Evolutionary conservation across 192 early-diverging fungal species (phyloP), one percentile per base, ranked within the genome.

Genomic region (Gaertneriomyces sp.): DNA sequence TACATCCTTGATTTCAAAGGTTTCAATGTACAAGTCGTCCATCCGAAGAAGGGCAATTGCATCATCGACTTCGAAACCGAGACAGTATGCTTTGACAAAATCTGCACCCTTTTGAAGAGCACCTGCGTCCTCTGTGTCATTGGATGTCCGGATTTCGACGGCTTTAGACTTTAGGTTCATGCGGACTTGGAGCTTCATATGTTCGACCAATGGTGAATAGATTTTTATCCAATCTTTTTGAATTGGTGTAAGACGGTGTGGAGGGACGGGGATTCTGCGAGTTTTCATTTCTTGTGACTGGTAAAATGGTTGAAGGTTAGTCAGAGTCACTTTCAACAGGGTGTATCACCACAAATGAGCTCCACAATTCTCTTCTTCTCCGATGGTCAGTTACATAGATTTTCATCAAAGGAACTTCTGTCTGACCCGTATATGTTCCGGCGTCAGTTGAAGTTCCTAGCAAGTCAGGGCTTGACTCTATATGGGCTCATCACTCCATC

Each of bases 1-100:
- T 39, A 99, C 86, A 76, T 99, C 96, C 81, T 98, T 97, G 78
- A 96, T 90, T 62, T 97, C 95, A 76, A 99, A 99, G 6, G 91
- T 86, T 69, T 99, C 96, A 71, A 99, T 69, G 74, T 88, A 99
- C 66, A 99, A 77, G 66, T 99, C 96, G 68, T 99, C 96, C 78
- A 99, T 79, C 62, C 96, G 89, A 60, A 99, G 73, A 43, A 99
- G 84, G 0, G 96, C 93, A 69, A 96, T 78, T 17, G 95, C 89
- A 68, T 99, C 96, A 45, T 74, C 91, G 44, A 95, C 79, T 49
- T 96, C 89, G 75, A 99, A 99, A 16, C 96, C 96, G 16, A 98
- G 73, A 63, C 86, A 84, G 74, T 91, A 99, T 4, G 96, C 96
- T 54, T 85, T 87, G 46, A 99, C 84, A 81, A 99, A 99, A 71